Percentiles rank a stretch among this genome's conserved stretches.
Conservation (phyloP, 768 basidiomycete genomes). For the Lactarius evosmus region DNA sequence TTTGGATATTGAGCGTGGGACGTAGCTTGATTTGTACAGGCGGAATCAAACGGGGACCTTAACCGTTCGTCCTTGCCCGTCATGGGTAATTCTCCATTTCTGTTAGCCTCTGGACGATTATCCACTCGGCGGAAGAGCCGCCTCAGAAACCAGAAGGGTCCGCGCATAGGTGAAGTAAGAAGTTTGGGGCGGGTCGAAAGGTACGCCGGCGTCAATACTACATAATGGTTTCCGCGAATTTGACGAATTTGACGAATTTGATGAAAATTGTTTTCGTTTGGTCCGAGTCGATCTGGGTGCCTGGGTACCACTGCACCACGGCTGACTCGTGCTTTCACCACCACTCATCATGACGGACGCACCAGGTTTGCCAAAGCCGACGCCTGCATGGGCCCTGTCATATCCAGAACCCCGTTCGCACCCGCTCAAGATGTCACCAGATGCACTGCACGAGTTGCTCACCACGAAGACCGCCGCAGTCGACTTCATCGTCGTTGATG, state of each 20-base stretch:
- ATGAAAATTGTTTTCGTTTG: background rate
- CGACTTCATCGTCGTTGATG: slow-evolving; percentile 39
- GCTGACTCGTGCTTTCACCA: background rate
- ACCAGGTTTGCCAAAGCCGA: slow-evolving; percentile 8
- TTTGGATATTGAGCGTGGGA: slow-evolving; percentile 24
- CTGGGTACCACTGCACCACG: no score
- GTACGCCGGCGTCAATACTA: background rate
- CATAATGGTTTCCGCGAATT: background rate
- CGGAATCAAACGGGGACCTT: background rate
- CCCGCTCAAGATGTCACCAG: slow-evolving; percentile 27
- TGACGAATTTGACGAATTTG: slow-evolving; percentile 17
- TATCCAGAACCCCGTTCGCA: slow-evolving; percentile 27
- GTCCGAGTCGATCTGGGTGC: slow-evolving; percentile 1
- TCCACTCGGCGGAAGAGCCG: background rate
- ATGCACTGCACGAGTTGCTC: slow-evolving; percentile 31
- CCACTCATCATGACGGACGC: slow-evolving; percentile 1
- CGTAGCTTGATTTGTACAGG: background rate
- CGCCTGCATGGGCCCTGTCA: slow-evolving; percentile 27
- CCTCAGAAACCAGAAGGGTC: background rate
- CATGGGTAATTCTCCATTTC: background rate
- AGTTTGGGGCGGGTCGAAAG: background rate
- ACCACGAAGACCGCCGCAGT: slow-evolving; percentile 25
- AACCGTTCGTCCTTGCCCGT: background rate
- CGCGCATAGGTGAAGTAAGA: background rate
- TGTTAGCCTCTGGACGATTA: background rate